Conservation (phyloP, 2,329 filamentous ascomycete genomes). For the Venturiaceae sp. region DNA sequence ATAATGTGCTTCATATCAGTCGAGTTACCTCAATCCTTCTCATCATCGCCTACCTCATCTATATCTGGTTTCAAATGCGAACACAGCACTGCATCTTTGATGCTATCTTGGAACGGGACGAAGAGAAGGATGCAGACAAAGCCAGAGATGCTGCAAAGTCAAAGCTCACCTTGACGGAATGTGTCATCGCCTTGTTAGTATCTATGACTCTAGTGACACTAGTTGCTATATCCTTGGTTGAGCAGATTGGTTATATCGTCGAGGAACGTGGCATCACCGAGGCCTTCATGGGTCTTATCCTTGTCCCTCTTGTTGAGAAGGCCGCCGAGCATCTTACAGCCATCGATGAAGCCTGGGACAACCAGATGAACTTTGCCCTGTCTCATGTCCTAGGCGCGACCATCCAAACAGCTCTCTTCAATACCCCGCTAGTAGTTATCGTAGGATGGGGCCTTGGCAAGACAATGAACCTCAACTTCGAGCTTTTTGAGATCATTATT, state of each 20-base stretch:
- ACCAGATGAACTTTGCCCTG: constrained; percentile 66
- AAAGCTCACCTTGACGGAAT: constrained; percentile 69
- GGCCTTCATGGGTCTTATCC: constrained; percentile 57
- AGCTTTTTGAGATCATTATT: constrained; percentile 63
- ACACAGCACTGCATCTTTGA: constrained; percentile 72
- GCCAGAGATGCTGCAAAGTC: constrained; percentile 49
- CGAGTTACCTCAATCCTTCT: constrained; percentile 25
- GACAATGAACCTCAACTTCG: constrained; percentile 60
- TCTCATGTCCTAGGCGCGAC: constrained; percentile 65
- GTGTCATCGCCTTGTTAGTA: constrained; percentile 52
- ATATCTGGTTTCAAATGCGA: constrained; percentile 62
- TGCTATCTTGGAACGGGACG: constrained; percentile 62
- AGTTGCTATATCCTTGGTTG: constrained; percentile 64
- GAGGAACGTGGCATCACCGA: constrained; percentile 39
- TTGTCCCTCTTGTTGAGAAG: constrained; percentile 77
- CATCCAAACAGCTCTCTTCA: constrained; percentile 67
- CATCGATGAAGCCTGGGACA: constrained; percentile 74
- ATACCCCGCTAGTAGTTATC: constrained; percentile 60
- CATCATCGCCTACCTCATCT: constrained; percentile 28
- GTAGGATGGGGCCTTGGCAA: constrained; percentile 59
- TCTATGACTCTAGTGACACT: constrained; percentile 61
- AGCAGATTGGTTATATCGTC: constrained; percentile 58
- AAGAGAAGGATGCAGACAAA: constrained; percentile 55
- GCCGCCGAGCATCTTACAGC: constrained; percentile 77
- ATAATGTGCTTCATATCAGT: constrained; percentile 24